phyloP scores from a whole-genome alignment of 352 stramenopile genomes.

The Halophytophthora batemanensis region DNA sequence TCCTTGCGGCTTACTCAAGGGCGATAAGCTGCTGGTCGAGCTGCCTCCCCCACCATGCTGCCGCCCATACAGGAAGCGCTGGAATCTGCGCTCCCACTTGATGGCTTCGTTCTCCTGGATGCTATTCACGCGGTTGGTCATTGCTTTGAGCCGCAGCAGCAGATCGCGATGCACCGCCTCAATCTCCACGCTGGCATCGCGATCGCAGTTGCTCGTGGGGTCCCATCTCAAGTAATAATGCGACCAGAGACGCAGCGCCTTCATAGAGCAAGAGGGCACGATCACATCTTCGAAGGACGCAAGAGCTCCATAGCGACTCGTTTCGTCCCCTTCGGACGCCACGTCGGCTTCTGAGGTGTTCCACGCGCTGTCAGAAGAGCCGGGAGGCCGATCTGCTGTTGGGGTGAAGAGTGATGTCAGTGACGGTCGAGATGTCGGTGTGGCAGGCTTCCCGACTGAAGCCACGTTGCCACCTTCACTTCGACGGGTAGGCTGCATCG shows the following conservation, averaged over 20 bases:
- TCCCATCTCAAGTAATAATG: conserved; percentile 84
- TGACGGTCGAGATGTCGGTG: conserved; percentile 25
- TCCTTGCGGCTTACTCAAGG: conserved; percentile 1
- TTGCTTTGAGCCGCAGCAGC: conserved; percentile 27
- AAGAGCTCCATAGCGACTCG: conserved; percentile 28
- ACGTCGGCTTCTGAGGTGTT: conserved; percentile 29
- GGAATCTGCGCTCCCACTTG: conserved; percentile 30
- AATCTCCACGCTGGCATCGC: conserved; percentile 55
- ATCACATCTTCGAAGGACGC: conserved; percentile 57
- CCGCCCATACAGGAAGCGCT: conserved; percentile 5
- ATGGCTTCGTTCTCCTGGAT: conserved; percentile 26
- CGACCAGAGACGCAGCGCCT: conserved; percentile 71
- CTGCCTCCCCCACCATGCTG: neutral
- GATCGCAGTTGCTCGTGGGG: conserved; percentile 47
- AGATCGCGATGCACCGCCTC: conserved; percentile 58
- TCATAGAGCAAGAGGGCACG: conserved; percentile 62
- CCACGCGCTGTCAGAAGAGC: conserved; percentile 27
- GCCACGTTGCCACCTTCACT: conserved; percentile 8
- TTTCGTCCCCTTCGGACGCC: conserved; percentile 36
- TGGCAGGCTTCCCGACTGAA: conserved; percentile 9
- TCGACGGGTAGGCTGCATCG: conserved; percentile 10
- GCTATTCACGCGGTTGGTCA: conserved; percentile 20
- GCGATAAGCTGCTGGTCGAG: conserved; percentile 8
- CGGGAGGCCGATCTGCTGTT: conserved; percentile 19
- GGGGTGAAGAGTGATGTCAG: conserved; percentile 36